These are phyloP conservation scores for Gnomoniopsis smithogilvyi DNA, from an alignment of 2,329 filamentous ascomycete species.

Conservation along the genomic window DNA sequence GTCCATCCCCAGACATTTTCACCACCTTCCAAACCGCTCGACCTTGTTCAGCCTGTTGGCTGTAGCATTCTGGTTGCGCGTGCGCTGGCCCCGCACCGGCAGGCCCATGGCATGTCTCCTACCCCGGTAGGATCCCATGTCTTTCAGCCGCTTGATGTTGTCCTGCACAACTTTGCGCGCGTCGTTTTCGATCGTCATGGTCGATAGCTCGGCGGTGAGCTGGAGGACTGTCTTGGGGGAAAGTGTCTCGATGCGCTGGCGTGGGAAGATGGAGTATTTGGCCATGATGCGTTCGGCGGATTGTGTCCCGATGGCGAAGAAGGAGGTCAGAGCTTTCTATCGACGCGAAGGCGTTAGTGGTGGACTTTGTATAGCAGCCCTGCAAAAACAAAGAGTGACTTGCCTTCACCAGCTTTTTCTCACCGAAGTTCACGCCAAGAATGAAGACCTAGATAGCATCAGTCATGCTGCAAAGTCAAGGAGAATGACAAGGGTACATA, in stretches of 20 bases:
- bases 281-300: constrained; percentile 75
- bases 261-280: constrained; percentile 83
- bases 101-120: constrained; percentile 88
- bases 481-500: background rate
- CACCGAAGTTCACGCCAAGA: constrained; percentile 80
- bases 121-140: constrained; percentile 88
- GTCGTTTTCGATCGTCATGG: constrained; percentile 93
- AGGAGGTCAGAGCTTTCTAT: constrained; percentile 72
- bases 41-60: constrained; percentile 61
- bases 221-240: constrained; percentile 74
- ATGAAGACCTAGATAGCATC: constrained; percentile 66
- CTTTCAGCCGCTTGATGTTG: constrained; percentile 81
- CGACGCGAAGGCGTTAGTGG: constrained; percentile 11
- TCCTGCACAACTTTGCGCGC: constrained; percentile 73
- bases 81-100: constrained; percentile 87
- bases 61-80: constrained; percentile 67
- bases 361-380: constrained; percentile 9
- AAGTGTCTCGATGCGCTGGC: constrained; percentile 72
- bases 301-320: constrained; percentile 79
- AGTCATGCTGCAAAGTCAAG: background rate
- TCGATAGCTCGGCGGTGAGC: constrained; percentile 79
- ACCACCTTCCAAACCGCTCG: constrained; percentile 39
- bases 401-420: constrained; percentile 81
- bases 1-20: constrained; percentile 12
- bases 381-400: constrained; percentile 23